Conservation (phyloP, 345 rosid genomes). For the Combretum micranthum region DNA sequence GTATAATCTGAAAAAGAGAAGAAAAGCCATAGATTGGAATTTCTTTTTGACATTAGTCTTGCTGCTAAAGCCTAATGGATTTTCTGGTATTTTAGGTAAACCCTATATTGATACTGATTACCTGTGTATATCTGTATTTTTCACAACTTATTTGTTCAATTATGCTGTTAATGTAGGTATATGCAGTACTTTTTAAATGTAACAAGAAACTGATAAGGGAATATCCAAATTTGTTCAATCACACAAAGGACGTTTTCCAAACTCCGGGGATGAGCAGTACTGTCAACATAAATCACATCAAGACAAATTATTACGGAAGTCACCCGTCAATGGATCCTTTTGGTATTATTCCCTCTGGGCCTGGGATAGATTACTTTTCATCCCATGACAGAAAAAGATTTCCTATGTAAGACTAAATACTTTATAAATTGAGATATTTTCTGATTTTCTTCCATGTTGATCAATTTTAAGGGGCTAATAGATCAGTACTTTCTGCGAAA, state of each 20-base stretch:
- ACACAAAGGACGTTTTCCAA: slow-evolving; percentile 40
- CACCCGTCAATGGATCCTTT: slow-evolving; percentile 37
- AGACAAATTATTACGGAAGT: slow-evolving; percentile 36
- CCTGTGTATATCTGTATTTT: too few species aligned
- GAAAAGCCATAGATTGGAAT: too few species aligned
- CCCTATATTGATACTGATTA: too few species aligned
- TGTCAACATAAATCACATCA: slow-evolving; percentile 38
- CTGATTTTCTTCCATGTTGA: too few species aligned
- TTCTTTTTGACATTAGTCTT: too few species aligned
- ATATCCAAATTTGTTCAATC: slow-evolving; percentile 40
- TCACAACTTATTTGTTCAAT: background rate
- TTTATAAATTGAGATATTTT: too few species aligned
- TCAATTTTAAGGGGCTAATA: too few species aligned
- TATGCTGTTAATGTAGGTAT: slow-evolving; percentile 20
- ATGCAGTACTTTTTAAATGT: slow-evolving; percentile 50
- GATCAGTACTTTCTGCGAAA: too few species aligned
- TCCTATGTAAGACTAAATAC: background rate
- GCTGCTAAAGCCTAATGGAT: too few species aligned
- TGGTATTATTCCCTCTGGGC: slow-evolving; percentile 39
- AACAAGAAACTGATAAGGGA: slow-evolving; percentile 37
- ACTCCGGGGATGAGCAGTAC: slow-evolving; percentile 30
- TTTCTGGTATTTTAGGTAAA: too few species aligned
- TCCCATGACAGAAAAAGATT: slow-evolving; percentile 33
- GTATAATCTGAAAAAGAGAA: too few species aligned
- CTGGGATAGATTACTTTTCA: slow-evolving; percentile 25